Evolutionary conservation across 805 yeast species (phyloP).

Genomic region (Kregervanrija fluxuum): DNA sequence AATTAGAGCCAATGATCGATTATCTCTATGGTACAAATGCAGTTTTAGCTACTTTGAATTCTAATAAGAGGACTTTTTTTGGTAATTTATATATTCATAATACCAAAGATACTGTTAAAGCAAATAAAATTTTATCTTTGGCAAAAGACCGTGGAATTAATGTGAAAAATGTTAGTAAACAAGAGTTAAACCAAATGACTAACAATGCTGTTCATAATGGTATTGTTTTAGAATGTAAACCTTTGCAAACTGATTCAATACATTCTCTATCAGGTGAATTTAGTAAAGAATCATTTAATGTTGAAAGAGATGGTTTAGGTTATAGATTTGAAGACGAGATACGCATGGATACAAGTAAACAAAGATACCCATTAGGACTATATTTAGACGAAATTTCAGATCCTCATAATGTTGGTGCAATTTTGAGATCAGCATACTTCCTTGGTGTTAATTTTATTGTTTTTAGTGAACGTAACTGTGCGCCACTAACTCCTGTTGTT

Average conservation of each 20-base stretch:
- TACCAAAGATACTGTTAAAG: constrained; percentile 21
- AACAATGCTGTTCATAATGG: constrained; percentile 77
- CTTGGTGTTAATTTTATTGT: constrained; percentile 78
- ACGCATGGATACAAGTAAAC: constrained; percentile 1
- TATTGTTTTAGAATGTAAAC: constrained; percentile 60
- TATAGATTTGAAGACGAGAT: neutral
- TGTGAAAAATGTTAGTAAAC: constrained; percentile 28
- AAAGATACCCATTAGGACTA: constrained; percentile 56
- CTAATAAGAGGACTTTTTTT: constrained; percentile 46
- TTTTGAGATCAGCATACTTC: constrained; percentile 70
- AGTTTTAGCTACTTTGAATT: constrained; percentile 60
- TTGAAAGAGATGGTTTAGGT: constrained; percentile 1
- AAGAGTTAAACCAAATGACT: constrained; percentile 53
- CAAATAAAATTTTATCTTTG: constrained; percentile 35
- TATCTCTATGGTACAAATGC: constrained; percentile 72
- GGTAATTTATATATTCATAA: constrained; percentile 44
- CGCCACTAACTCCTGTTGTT: constrained; percentile 70
- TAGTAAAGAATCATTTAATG: constrained; percentile 2
- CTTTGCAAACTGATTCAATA: constrained; percentile 32
- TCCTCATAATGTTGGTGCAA: constrained; percentile 84
- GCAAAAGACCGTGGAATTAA: constrained; percentile 39
- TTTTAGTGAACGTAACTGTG: constrained; percentile 61
- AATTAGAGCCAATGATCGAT: constrained; percentile 47
- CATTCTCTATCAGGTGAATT: neutral
- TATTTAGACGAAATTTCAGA: constrained; percentile 76